These are phyloP conservation scores for Colletotrichum magnum DNA, from an alignment of 2,329 filamentous ascomycete genomes.

Conservation along the genomic window DNA sequence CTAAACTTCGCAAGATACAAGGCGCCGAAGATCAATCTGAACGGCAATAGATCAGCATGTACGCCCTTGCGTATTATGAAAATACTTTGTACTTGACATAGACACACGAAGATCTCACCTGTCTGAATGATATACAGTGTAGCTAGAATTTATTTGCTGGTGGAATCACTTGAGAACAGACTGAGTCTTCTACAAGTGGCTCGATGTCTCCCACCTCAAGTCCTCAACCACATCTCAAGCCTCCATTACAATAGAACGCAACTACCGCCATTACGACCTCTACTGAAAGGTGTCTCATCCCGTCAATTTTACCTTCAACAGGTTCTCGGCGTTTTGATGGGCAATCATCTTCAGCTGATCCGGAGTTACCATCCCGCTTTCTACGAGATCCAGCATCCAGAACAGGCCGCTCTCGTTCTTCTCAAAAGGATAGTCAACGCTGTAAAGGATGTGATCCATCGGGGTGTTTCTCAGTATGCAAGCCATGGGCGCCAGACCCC, in stretches of 20 bases:
- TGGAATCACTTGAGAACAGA: too few relatives aligned
- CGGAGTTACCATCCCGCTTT: constrained; percentile 63
- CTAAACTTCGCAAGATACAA: constrained; percentile 51
- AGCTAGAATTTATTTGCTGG: too few relatives aligned
- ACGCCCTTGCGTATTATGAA: not conserved
- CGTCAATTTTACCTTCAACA: constrained; percentile 53
- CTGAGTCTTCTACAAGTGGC: too few relatives aligned
- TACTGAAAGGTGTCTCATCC: not conserved
- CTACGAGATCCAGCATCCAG: constrained; percentile 63
- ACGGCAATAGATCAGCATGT: not conserved
- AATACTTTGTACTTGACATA: too few relatives aligned
- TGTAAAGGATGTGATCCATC: constrained; percentile 68
- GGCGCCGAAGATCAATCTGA: constrained; percentile 54
- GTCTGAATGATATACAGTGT: too few relatives aligned
- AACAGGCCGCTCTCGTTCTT: constrained; percentile 62
- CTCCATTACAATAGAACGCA: too few relatives aligned
- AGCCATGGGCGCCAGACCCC: constrained; percentile 62
- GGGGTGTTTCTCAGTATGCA: constrained; percentile 59
- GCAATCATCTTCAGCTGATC: constrained; percentile 65
- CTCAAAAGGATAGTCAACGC: constrained; percentile 71
- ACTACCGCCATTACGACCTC: not conserved
- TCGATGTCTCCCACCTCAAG: too few relatives aligned
- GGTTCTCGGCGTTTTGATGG: constrained; percentile 64
- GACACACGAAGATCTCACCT: too few relatives aligned
- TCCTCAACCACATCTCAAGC: too few relatives aligned